A percentile compares a stretch with the other conserved stretches of the same genome.
These are phyloP conservation scores for Cryptococcus wingfieldii DNA, from an alignment of 1,284 basidiomycete genomes.

Conservation along the genomic window DNA sequence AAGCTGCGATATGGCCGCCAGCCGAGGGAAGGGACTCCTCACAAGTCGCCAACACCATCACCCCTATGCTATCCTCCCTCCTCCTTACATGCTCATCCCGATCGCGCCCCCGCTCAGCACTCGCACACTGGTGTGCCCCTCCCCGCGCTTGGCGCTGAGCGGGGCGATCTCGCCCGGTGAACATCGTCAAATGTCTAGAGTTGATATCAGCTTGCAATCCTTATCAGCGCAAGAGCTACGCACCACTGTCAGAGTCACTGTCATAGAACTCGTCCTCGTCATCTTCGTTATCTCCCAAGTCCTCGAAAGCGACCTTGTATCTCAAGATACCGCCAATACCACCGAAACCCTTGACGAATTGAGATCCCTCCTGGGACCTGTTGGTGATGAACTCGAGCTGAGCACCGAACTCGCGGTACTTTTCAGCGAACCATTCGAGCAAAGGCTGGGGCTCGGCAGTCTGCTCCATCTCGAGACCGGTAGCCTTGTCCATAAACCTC, in stretches of 20 bases:
- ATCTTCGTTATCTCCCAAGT: conserved; percentile 64
- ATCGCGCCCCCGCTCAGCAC: too few relatives aligned
- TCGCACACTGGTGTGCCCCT: not conserved
- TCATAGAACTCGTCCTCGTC: conserved; percentile 52
- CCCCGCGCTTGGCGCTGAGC: conserved; percentile 35
- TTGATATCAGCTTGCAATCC: not conserved
- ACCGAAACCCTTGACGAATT: conserved; percentile 98
- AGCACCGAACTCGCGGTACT: conserved; percentile 96
- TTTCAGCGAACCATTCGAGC: conserved; percentile 97
- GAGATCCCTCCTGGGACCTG: conserved; percentile 90
- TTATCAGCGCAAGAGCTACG: conserved; percentile 5
- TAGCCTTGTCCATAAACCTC: conserved; percentile 92
- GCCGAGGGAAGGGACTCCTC: too few relatives aligned
- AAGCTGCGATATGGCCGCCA: too few relatives aligned
- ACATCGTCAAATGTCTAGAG: conserved; percentile 35
- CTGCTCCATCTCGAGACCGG: conserved; percentile 93
- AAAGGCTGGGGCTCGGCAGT: conserved; percentile 70
- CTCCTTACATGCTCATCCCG: too few relatives aligned
- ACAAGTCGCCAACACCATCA: too few relatives aligned
- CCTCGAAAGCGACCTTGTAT: conserved; percentile 92
- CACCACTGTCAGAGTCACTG: conserved; percentile 46
- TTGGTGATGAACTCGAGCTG: conserved; percentile 69
- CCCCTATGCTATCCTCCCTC: too few relatives aligned
- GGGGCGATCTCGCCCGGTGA: conserved; percentile 30
- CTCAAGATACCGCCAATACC: conserved; percentile 89